Evolutionary conservation across 1,284 basidiomycete genomes (phyloP), one percentile per base, ranked within the genome.

Genomic region (Sanguinoderma infundibulare): DNA sequence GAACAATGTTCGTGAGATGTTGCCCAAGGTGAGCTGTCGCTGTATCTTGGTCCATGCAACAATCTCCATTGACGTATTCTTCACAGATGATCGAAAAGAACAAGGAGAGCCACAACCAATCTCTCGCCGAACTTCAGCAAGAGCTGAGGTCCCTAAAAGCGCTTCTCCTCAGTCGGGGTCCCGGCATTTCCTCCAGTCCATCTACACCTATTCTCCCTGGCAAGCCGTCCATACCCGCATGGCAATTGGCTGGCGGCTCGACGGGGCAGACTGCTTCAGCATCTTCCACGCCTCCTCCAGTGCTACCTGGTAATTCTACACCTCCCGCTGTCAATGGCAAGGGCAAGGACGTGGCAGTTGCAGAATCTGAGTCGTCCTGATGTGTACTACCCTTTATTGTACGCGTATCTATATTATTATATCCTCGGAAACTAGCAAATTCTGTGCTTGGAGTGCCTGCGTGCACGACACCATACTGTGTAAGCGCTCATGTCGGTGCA

Each of bases 91-190:
- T 98, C 62, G 94, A 98, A 63, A 96, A 95, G 79, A 94, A 94
- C 73, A 92, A 95, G 71, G 91, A 95, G 61, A 83, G 83, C 32
- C 92, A 96, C 73, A 83, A 84, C 17, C 87, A 92, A 65, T 90
- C 91, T 5, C 81, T 97, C 10, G 79, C 83, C 34, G 95, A 96
- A 66, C 82, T 99, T 17, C 96, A 98, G 72, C 90, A 94, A 69
- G 97, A 99, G 74, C 84, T 99, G 69, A 96, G 96, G 73, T 98
- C 95, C 0, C 82, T 99, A 65, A 98, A 98, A 75, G 90, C 96
- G 0, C 84, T 99, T 17, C 81, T 99, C 6, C 83, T 96, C n/a
- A 94, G 90, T 64, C 86, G 94, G 39, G 85, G 86, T 1, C 83
- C 88, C n/a, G 76, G 77, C 30, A 68, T 79, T 57, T 77, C 86